A percentile compares a stretch with the other conserved stretches of the same genome.
Conservation (phyloP, 2,329 filamentous ascomycete genomes). For the Xylaria polymorpha region DNA sequence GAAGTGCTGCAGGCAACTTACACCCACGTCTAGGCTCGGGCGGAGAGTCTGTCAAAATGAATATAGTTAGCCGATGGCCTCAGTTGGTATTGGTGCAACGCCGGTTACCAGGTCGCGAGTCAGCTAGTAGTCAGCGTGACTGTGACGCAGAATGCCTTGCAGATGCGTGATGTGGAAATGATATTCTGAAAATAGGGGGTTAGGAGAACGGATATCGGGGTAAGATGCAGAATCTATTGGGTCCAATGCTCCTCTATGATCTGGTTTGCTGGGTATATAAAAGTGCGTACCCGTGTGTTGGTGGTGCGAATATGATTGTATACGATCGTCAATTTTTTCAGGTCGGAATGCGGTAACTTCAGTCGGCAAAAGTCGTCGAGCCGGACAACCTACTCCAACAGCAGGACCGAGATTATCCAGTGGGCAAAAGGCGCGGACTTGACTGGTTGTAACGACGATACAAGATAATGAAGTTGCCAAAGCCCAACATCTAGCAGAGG, state of each 20-base stretch:
- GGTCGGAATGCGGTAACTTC: constrained; percentile 11
- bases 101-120: constrained; percentile 21
- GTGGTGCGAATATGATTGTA: constrained; percentile 39
- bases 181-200: constrained; percentile 37
- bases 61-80: background rate
- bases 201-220: constrained; percentile 44
- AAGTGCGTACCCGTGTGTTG: constrained; percentile 44
- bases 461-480: background rate
- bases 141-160: constrained; percentile 41
- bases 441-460: background rate
- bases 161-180: constrained; percentile 37
- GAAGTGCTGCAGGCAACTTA: constrained; percentile 11
- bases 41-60: background rate
- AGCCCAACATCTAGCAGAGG: constrained; percentile 17
- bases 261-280: constrained; percentile 41
- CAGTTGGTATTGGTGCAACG: background rate
- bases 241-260: constrained; percentile 42
- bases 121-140: constrained; percentile 42
- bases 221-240: constrained; percentile 44
- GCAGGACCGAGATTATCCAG: background rate
- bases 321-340: constrained; percentile 33
- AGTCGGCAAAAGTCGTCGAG: constrained; percentile 15
- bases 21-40: constrained; percentile 11
- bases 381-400: background rate
- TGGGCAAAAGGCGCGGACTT: background rate